A percentile compares a stretch with the other conserved stretches of the same genome.
These are phyloP conservation scores for Pichia exigua DNA, from an alignment of 805 yeast species.

Conservation along the genomic window DNA sequence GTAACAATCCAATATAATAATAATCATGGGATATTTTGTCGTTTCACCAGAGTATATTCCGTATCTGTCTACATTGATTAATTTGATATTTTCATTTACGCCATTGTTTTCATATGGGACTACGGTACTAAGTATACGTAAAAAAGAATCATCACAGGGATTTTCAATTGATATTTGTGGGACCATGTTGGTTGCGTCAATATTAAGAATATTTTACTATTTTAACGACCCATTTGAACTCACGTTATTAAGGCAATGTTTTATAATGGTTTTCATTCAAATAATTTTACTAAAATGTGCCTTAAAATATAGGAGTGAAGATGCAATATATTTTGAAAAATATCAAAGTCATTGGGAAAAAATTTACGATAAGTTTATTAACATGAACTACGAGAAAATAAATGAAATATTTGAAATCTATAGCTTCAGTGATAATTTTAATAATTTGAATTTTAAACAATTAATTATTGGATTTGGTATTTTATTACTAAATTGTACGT, in stretches of 20 bases:
- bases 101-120: slow-evolving; percentile 86
- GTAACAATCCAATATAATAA: background rate
- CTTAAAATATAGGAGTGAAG: slow-evolving; percentile 45
- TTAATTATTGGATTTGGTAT: slow-evolving; percentile 7
- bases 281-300: slow-evolving; percentile 54
- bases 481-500: slow-evolving; percentile 9
- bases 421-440: background rate
- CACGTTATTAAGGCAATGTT: slow-evolving; percentile 69
- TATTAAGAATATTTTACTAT: slow-evolving; percentile 68
- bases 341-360: slow-evolving; percentile 23
- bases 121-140: slow-evolving; percentile 62
- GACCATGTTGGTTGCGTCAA: slow-evolving; percentile 76
- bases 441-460: background rate
- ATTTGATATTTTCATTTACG: slow-evolving; percentile 64
- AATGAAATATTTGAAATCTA: slow-evolving; percentile 10
- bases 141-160: slow-evolving; percentile 61
- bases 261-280: slow-evolving; percentile 82
- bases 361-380: slow-evolving; percentile 23
- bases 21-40: slow-evolving; percentile 24
- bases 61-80: slow-evolving; percentile 37
- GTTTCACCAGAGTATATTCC: slow-evolving; percentile 28
- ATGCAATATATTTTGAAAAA: slow-evolving; percentile 31
- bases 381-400: slow-evolving; percentile 13
- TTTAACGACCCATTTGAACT: slow-evolving; percentile 73
- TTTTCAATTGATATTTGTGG: slow-evolving; percentile 90